phyloP scores from a whole-genome alignment of 306 rosid genomes.

The Lathyrus aphaca region DNA sequence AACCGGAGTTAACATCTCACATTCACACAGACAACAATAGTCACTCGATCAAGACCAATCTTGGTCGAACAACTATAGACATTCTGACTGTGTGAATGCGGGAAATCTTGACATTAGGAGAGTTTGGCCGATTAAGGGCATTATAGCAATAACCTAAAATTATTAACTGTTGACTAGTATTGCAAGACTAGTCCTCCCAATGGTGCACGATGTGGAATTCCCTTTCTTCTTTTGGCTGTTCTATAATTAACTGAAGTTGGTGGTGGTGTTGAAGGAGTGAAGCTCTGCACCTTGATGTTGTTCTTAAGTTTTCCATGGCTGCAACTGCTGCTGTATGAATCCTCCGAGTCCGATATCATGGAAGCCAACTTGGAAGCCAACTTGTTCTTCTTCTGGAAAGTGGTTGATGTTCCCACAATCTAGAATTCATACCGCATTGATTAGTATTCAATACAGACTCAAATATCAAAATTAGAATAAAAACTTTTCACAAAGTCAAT shows the following conservation, averaged over 20 bases:
- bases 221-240: constrained; percentile 88
- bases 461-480: neutral
- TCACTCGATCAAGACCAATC: too few species aligned
- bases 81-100: neutral
- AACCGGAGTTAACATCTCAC: neutral
- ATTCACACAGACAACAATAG: neutral
- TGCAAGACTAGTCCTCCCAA: constrained; percentile 84
- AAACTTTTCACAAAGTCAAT: constrained; percentile 1
- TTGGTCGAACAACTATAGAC: neutral
- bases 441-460: constrained; percentile 19
- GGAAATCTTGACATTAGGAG: neutral
- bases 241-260: constrained; percentile 75
- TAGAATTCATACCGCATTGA: constrained; percentile 35
- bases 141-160: constrained; percentile 36
- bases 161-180: constrained; percentile 43
- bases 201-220: constrained; percentile 94
- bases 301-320: constrained; percentile 57
- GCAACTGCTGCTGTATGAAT: constrained; percentile 75
- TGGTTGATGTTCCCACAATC: constrained; percentile 74
- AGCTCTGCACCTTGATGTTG: constrained; percentile 58
- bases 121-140: constrained; percentile 19
- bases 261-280: constrained; percentile 86
- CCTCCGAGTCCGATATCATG: constrained; percentile 78
- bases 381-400: constrained; percentile 54
- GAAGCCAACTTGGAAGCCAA: constrained; percentile 36